Evolutionary conservation across 2,329 filamentous ascomycete species (phyloP).

Genomic region (Fusarium begoniae): DNA sequence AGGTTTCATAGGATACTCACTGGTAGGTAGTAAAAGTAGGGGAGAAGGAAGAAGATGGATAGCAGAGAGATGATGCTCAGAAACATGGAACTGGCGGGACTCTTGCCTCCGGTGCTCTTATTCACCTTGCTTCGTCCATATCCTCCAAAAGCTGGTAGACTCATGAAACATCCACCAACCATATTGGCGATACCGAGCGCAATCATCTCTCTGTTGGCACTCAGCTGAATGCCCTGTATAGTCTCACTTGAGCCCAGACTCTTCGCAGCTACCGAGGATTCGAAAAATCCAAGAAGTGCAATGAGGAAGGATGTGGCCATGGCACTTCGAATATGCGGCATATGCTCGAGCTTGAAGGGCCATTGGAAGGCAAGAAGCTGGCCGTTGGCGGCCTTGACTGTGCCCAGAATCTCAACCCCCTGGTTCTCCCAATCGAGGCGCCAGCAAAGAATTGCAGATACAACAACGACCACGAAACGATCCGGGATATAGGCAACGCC

Average conservation of each 20-base stretch:
- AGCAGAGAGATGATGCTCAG: conserved; percentile 84
- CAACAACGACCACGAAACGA: conserved; percentile 86
- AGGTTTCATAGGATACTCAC: conserved; percentile 60
- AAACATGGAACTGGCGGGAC: conserved; percentile 92
- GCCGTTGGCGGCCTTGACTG: conserved; percentile 78
- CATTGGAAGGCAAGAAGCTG: conserved; percentile 82
- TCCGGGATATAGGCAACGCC: conserved; percentile 90
- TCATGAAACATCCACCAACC: conserved; percentile 91
- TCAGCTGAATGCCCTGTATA: conserved; percentile 82
- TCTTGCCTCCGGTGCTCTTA: conserved; percentile 88
- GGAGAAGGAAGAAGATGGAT: conserved; percentile 82
- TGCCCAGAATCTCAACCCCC: conserved; percentile 85
- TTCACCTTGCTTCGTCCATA: conserved; percentile 98
- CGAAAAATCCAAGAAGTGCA: conserved; percentile 96
- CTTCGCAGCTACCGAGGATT: conserved; percentile 95
- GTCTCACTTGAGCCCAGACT: conserved; percentile 76
- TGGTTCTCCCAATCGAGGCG: conserved; percentile 78
- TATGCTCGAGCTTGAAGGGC: conserved; percentile 79
- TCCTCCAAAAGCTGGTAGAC: conserved; percentile 91
- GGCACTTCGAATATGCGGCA: conserved; percentile 84
- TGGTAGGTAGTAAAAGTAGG: conserved; percentile 95
- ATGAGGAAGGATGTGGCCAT: conserved; percentile 95
- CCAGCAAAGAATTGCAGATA: conserved; percentile 84
- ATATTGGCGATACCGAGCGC: conserved; percentile 91
- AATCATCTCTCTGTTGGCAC: conserved; percentile 91